A percentile compares a stretch with the other conserved stretches of the same genome.
Conservation (phyloP, 208 protist genomes). For the Wallacemonas collosoma region DNA sequence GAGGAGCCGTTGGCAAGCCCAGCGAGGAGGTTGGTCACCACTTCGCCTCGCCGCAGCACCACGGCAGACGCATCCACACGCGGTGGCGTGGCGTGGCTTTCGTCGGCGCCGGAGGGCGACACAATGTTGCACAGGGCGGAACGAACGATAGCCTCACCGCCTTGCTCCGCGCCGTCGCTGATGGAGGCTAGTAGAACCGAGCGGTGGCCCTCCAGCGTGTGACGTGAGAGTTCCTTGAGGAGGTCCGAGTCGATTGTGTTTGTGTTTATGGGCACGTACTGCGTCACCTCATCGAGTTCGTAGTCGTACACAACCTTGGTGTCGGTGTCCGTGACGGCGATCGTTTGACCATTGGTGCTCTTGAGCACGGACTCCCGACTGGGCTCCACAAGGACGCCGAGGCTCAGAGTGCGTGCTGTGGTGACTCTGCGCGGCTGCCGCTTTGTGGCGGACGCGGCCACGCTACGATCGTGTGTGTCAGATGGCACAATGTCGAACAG, state of each 20-base stretch:
- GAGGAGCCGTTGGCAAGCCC: constrained; percentile 10
- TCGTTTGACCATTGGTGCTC: not conserved
- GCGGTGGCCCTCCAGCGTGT: constrained; percentile 10
- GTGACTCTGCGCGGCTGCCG: not conserved
- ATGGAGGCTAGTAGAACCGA: constrained; percentile 1
- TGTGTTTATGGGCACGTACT: not conserved
- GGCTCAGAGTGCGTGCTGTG: constrained; percentile 5
- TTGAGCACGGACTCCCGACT: not conserved
- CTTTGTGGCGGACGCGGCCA: constrained; percentile 4
- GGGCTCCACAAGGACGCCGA: constrained; percentile 7
- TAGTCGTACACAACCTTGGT: constrained; percentile 7
- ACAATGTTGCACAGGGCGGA: constrained; percentile 8
- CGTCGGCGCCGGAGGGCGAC: not conserved
- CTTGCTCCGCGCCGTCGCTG: not conserved
- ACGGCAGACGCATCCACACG: constrained; percentile 20
- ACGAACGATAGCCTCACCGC: constrained; percentile 11
- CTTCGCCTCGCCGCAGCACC: constrained; percentile 18
- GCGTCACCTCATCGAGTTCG: constrained; percentile 13
- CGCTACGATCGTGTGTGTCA: not conserved
- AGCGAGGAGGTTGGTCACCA: constrained; percentile 8
- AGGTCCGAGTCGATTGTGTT: constrained; percentile 6
- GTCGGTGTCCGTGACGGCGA: not conserved
- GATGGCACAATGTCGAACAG: constrained; percentile 3
- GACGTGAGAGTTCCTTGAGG: not conserved
- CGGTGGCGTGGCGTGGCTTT: not conserved